Percentiles rank a stretch among this genome's conserved stretches.
phyloP scores from a whole-genome alignment of 495 filamentous ascomycete species.

The Chlorociboria aeruginascens region DNA sequence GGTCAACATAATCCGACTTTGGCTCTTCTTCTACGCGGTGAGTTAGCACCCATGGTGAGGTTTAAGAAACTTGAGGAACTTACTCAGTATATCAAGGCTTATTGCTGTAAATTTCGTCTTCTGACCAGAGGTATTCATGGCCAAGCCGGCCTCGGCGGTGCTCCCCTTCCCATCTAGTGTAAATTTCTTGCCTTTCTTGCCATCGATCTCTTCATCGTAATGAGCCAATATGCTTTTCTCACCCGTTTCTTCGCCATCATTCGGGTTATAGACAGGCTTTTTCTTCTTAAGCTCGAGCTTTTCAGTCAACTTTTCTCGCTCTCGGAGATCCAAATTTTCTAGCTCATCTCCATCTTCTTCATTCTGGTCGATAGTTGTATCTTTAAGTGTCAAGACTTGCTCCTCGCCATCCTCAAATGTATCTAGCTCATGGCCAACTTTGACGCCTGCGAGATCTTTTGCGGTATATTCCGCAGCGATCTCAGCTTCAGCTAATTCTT shows the following conservation, averaged over 20 bases:
- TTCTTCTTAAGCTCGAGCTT: constrained; percentile 82
- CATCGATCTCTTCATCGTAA: constrained; percentile 91
- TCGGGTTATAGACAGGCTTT: constrained; percentile 79
- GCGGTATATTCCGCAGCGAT: constrained; percentile 56
- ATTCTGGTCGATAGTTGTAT: constrained; percentile 72
- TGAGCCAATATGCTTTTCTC: constrained; percentile 60
- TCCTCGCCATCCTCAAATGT: constrained; percentile 70
- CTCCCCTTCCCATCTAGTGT: constrained; percentile 69
- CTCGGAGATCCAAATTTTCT: constrained; percentile 67
- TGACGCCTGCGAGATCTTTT: constrained; percentile 76
- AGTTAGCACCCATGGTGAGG: constrained; percentile 10
- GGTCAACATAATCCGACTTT: constrained; percentile 76
- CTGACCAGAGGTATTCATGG: constrained; percentile 32
- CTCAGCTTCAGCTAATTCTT: constrained; percentile 52
- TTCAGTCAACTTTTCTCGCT: constrained; percentile 66
- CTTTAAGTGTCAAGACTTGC: constrained; percentile 82
- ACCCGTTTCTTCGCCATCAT: constrained; percentile 48
- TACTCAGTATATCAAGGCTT: constrained; percentile 53
- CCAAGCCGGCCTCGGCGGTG: constrained; percentile 40
- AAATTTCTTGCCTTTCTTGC: constrained; percentile 83
- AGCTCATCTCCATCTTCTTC: constrained; percentile 90
- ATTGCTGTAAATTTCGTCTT: constrained; percentile 56
- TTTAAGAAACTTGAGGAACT: constrained; percentile 9
- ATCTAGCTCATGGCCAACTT: constrained; percentile 73
- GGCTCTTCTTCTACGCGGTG: constrained; percentile 42